Base-by-base conservation (phyloP, 352 stramenopile species). In the Globisporangium emineosum region DNA sequence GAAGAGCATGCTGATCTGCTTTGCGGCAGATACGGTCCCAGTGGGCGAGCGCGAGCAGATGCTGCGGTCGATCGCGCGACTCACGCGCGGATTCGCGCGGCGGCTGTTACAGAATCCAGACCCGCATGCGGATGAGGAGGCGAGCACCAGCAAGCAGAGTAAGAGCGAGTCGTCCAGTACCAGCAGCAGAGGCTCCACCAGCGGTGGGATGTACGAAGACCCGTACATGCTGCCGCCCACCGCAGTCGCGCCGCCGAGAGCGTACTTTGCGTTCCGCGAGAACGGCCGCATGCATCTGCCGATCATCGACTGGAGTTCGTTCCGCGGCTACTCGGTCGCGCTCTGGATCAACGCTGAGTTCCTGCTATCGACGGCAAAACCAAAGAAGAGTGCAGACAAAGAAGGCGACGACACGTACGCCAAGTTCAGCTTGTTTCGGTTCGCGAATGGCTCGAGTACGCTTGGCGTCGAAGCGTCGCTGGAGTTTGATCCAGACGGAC, bases 261-360 rank as follows among this genome's bases (percentile, higher is more conserved):
- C 83, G 61, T 91, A 88, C 67, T 93, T 91, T 45, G 71, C 63
- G 33, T 87, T 94, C 42, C 76, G 58, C 4, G 78, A 78, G 17
- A 88, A 81, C 27, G 79, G 83, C 15, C 69, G 72, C n/a, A 86
- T 95, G 75, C 73, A 88, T 51, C 65, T 95, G 30, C 87, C 87
- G 5, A 78, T 90, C 25, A 72, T 95, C 33, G 81, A 92, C 65
- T 95, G 87, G 87, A 76, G 71, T 19, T 73, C 77, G 19, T 95
- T 95, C 63, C 81, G 87, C 27, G 84, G 84, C 0, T 95, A 92
- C 67, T 86, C 87, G 4, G 72, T 95, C 27, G 80, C 81, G 37
- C 42, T 95, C 25, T 95, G 87, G 87, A 70, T 93, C 42, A 79
- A 85, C 47, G 65, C 89, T 15, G 74, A 77, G 32, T 81, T 81